A percentile compares a stretch with the other conserved stretches of the same genome.
Evolutionary conservation across 805 yeast genomes (phyloP).

Genomic region (Priceomyces carsonii): DNA sequence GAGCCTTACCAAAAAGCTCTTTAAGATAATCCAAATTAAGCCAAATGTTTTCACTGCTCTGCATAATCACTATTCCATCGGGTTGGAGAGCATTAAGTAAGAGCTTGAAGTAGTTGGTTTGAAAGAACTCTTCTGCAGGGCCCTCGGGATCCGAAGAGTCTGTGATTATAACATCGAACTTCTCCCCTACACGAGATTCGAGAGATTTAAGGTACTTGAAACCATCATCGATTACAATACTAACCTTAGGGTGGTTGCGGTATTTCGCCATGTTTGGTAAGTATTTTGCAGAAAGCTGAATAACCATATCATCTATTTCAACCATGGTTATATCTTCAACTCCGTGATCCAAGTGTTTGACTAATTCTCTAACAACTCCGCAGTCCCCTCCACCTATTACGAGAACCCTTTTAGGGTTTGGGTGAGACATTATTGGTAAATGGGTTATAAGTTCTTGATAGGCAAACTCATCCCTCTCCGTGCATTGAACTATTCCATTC

Average conservation of each 20-base stretch:
- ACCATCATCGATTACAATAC: constrained; percentile 76
- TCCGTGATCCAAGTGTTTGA: constrained; percentile 60
- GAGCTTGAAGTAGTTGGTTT: constrained; percentile 70
- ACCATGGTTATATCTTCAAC: constrained; percentile 71
- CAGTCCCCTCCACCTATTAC: constrained; percentile 98
- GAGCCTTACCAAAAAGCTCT: constrained; percentile 48
- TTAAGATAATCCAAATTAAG: constrained; percentile 56
- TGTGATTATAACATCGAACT: constrained; percentile 82
- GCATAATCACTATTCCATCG: constrained; percentile 76
- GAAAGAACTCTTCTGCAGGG: constrained; percentile 90
- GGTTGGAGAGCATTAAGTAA: constrained; percentile 61
- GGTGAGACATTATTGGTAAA: constrained; percentile 76
- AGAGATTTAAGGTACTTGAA: constrained; percentile 63
- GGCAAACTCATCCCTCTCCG: constrained; percentile 91
- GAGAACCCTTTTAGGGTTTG: constrained; percentile 69
- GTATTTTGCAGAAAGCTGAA: constrained; percentile 66
- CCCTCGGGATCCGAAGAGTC: constrained; percentile 96
- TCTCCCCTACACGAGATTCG: constrained; percentile 29
- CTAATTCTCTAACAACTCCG: constrained; percentile 86
- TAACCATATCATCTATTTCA: constrained; percentile 88
- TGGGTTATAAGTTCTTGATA: constrained; percentile 93
- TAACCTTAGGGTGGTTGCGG: constrained; percentile 63
- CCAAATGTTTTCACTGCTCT: constrained; percentile 77
- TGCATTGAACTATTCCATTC: constrained; percentile 88
- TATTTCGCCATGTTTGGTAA: constrained; percentile 75